Conservation (phyloP, 2,329 filamentous ascomycete genomes). For the Fusarium acutatum region DNA sequence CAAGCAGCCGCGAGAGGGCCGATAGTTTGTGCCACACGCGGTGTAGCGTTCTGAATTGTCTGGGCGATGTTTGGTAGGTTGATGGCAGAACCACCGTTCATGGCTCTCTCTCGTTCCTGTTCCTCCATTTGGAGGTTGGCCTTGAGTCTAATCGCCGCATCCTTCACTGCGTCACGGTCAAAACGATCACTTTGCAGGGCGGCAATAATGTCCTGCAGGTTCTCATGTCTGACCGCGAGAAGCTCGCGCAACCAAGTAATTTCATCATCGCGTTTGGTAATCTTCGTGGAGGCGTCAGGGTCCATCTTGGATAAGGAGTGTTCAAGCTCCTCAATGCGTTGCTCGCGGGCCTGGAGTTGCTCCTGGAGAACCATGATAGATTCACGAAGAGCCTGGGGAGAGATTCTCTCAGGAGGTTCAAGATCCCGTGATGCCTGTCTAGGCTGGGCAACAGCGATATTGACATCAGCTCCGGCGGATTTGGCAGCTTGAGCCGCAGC, state of each 20-base stretch:
- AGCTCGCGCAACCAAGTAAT: conserved; percentile 95
- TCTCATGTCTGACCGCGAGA: conserved; percentile 86
- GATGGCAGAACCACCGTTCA: conserved; percentile 73
- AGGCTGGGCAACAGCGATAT: conserved; percentile 30
- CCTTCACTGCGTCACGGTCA: conserved; percentile 81
- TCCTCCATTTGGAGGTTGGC: conserved; percentile 98
- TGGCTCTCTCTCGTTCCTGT: conserved; percentile 88
- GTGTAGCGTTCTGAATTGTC: conserved; percentile 79
- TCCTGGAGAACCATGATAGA: conserved; percentile 97
- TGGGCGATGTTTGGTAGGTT: conserved; percentile 80
- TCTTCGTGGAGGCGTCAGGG: conserved; percentile 79
- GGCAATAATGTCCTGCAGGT: conserved; percentile 90
- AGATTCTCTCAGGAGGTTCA: conserved; percentile 82
- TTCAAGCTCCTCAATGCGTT: conserved; percentile 87
- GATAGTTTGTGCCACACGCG: conserved; percentile 84
- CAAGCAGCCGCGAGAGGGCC: conserved; percentile 87
- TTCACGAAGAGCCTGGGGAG: conserved; percentile 91
- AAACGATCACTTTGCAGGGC: conserved; percentile 78
- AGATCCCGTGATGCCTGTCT: conserved; percentile 47
- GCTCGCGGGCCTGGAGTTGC: conserved; percentile 93
- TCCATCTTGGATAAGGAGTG: conserved; percentile 73
- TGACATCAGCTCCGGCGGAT: conserved; percentile 57
- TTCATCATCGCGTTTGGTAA: conserved; percentile 92
- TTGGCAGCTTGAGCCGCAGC: conserved; percentile 82
- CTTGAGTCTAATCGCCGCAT: conserved; percentile 90